These are phyloP conservation scores for Pseudonectria buxi DNA, from an alignment of 2,329 filamentous ascomycete species.

Conservation along the genomic window DNA sequence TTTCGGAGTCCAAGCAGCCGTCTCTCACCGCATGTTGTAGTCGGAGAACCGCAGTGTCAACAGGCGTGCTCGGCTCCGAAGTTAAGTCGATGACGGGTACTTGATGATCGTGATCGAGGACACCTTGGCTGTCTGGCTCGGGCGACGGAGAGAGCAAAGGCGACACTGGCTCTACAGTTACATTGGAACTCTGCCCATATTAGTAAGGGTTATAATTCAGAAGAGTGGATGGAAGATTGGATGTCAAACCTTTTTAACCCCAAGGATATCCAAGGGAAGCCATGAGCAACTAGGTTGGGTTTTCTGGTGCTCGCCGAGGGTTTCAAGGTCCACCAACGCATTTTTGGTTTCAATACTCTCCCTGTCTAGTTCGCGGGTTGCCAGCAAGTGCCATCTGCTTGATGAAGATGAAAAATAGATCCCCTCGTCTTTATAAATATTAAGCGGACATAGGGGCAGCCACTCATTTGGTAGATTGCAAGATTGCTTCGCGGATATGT, in stretches of 20 bases:
- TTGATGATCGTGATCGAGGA: slow-evolving; percentile 9
- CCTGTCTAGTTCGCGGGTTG: slow-evolving; percentile 20
- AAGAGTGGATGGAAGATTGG: not conserved
- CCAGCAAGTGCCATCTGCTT: slow-evolving; percentile 15
- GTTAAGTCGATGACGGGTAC: slow-evolving; percentile 21
- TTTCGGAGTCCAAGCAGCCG: slow-evolving; percentile 16
- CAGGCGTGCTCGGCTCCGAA: slow-evolving; percentile 26
- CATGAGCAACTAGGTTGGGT: not conserved
- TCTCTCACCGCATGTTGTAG: slow-evolving; percentile 5
- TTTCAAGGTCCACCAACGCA: not conserved
- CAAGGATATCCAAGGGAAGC: slow-evolving; percentile 5
- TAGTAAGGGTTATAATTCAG: not conserved
- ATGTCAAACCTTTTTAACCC: slow-evolving; percentile 4
- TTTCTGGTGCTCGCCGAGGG: not conserved
- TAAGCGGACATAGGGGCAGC: slow-evolving; percentile 23
- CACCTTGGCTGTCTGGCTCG: slow-evolving; percentile 9
- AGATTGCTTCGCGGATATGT: slow-evolving; percentile 10
- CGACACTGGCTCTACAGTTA: slow-evolving; percentile 14
- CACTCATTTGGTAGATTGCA: slow-evolving; percentile 20
- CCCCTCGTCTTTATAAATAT: slow-evolving; percentile 20
- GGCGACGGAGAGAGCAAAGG: slow-evolving; percentile 23
- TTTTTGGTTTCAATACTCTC: slow-evolving; percentile 10
- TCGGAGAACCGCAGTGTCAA: not conserved
- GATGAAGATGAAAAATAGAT: slow-evolving; percentile 18
- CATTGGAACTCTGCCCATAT: slow-evolving; percentile 1